phyloP scores from a whole-genome alignment of 2,329 filamentous ascomycete genomes.

The Teratosphaeria pseudoeucalypti region DNA sequence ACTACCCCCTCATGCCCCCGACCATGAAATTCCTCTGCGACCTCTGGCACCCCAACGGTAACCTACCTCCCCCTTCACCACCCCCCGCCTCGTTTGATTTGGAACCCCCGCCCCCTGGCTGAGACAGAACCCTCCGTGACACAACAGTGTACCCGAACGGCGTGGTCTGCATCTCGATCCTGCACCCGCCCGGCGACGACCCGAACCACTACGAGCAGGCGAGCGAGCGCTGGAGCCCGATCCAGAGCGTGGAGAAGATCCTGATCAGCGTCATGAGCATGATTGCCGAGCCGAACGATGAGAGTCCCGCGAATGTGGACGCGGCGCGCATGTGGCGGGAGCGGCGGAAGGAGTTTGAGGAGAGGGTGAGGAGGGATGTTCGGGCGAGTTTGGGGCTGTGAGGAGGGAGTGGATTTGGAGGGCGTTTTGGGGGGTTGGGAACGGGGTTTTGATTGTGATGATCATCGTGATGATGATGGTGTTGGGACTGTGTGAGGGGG shows the following conservation, averaged over 20 bases:
- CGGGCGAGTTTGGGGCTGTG: constrained; percentile 67
- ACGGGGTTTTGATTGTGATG: not conserved
- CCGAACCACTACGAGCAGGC: constrained; percentile 98
- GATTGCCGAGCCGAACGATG: constrained; percentile 93
- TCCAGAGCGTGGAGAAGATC: constrained; percentile 96
- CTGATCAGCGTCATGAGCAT: constrained; percentile 96
- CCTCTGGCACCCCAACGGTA: constrained; percentile 95
- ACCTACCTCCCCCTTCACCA: not conserved
- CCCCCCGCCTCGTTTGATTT: too few relatives aligned
- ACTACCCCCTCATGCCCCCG: constrained; percentile 92
- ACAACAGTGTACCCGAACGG: constrained; percentile 74
- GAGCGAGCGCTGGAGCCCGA: constrained; percentile 89
- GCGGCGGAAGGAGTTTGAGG: constrained; percentile 70
- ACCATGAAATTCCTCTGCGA: constrained; percentile 93
- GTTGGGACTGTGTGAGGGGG: not conserved
- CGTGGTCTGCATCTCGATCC: constrained; percentile 94
- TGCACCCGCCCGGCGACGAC: constrained; percentile 91
- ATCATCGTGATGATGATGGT: not conserved
- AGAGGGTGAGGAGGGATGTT: constrained; percentile 73
- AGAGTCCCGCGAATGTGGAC: constrained; percentile 92
- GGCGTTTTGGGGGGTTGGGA: too few relatives aligned
- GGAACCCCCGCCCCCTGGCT: not conserved
- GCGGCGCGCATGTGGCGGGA: constrained; percentile 96
- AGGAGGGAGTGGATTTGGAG: not conserved
- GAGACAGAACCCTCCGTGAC: not conserved